phyloP scores from a whole-genome alignment of 2,329 filamentous ascomycete genomes.

The Epichloe coenophiala region DNA sequence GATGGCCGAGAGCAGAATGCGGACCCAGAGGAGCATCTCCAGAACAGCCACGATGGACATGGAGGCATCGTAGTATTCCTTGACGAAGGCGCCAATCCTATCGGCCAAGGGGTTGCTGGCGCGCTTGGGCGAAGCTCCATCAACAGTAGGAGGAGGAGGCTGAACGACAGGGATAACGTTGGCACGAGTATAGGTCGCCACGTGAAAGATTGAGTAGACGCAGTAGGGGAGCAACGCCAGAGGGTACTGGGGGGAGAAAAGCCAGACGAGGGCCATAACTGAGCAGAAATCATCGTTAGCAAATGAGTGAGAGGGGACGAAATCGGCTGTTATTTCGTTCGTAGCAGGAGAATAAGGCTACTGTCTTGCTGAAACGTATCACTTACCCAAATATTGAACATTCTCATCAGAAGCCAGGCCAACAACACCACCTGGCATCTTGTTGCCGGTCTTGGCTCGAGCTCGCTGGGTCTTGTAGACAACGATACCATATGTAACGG shows the following conservation, averaged over 20 bases:
- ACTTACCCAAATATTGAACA: conserved; percentile 87
- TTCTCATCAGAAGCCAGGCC: conserved; percentile 79
- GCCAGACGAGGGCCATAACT: conserved; percentile 94
- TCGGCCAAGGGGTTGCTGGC: conserved; percentile 55
- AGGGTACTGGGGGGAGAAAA: conserved; percentile 74
- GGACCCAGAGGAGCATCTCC: conserved; percentile 78
- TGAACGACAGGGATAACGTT: conserved; percentile 82
- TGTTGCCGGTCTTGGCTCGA: conserved; percentile 60
- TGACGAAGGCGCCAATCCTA: conserved; percentile 82
- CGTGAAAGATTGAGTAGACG: conserved; percentile 97
- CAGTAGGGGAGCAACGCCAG: conserved; percentile 86
- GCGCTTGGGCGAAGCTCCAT: conserved; percentile 41
- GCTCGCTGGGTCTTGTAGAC: conserved; percentile 96
- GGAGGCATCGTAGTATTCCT: conserved; percentile 92
- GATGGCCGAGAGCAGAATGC: conserved; percentile 66
- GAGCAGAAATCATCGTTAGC: background rate
- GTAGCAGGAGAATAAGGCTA: background rate
- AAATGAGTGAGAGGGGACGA: background rate
- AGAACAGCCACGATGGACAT: conserved; percentile 87
- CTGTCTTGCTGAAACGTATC: background rate
- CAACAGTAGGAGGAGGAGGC: conserved; percentile 46
- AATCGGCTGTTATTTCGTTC: too few species aligned
- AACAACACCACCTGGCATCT: conserved; percentile 43
- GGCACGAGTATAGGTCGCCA: conserved; percentile 88
- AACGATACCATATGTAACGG: conserved; percentile 90